Evolutionary conservation across 2,329 filamentous ascomycete genomes (phyloP).

Genomic region (Alternaria sp.): DNA sequence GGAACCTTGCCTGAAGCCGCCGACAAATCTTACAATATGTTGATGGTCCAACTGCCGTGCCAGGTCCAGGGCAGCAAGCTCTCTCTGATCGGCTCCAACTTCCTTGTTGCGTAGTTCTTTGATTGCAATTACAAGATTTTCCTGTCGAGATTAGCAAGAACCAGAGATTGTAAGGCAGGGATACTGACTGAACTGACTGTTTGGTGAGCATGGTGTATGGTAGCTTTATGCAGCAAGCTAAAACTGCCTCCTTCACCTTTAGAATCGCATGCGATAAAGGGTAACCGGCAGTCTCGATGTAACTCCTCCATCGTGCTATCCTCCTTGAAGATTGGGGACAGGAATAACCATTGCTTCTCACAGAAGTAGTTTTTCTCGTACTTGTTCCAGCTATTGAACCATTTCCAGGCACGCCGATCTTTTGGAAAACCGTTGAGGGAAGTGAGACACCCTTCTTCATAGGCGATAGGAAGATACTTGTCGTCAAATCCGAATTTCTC

Average conservation of each 20-base stretch:
- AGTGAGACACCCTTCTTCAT: not conserved
- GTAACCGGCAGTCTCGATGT: not conserved
- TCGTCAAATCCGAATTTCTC: not conserved
- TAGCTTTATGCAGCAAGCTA: not conserved
- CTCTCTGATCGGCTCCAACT: not conserved
- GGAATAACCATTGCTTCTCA: not conserved
- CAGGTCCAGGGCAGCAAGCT: not conserved
- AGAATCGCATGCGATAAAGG: not conserved
- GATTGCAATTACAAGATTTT: not conserved
- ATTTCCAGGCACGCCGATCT: not conserved
- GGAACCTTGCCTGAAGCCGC: not conserved
- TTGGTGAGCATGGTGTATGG: not conserved
- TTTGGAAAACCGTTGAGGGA: not conserved
- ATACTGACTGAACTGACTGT: not conserved
- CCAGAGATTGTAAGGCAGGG: not conserved
- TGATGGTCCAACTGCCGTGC: not conserved
- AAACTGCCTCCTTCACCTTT: not conserved
- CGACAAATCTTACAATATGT: not conserved
- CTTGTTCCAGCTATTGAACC: not conserved
- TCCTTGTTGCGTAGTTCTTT: not conserved
- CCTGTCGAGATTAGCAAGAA: not conserved
- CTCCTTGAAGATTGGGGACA: not conserved
- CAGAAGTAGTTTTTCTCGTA: not conserved
- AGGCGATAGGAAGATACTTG: not conserved
- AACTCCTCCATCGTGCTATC: not conserved